A percentile compares a stretch with the other conserved stretches of the same genome.
Conservation (phyloP, 2,329 filamentous ascomycete genomes). For the Talaromyces sp. region DNA sequence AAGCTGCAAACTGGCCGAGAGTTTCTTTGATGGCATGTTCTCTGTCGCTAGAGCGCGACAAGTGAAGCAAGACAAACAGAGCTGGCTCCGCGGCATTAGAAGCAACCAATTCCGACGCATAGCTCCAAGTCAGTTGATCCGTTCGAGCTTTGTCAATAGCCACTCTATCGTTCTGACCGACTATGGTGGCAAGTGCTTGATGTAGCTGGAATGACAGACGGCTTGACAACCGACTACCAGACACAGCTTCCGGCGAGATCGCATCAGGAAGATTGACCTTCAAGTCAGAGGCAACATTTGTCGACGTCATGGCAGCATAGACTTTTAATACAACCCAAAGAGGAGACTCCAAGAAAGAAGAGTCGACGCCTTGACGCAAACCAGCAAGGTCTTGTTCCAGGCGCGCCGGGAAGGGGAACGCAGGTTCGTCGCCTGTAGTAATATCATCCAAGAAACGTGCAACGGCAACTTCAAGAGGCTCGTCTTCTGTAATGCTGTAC, state of each 20-base stretch:
- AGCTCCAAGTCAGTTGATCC: constrained; percentile 66
- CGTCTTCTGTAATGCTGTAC: constrained; percentile 71
- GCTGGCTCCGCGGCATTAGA: constrained; percentile 68
- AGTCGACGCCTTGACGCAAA: constrained; percentile 61
- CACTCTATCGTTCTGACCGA: constrained; percentile 50
- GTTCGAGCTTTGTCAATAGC: constrained; percentile 59
- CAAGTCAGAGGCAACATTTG: constrained; percentile 33
- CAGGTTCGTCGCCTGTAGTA: constrained; percentile 64
- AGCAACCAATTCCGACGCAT: constrained; percentile 51
- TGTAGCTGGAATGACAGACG: constrained; percentile 84
- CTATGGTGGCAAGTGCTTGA: constrained; percentile 57
- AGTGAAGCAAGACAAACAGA: constrained; percentile 73
- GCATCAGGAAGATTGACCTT: constrained; percentile 61
- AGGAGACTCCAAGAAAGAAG: constrained; percentile 64
- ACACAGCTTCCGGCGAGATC: constrained; percentile 72
- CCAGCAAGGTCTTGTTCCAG: constrained; percentile 58
- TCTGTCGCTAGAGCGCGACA: constrained; percentile 64
- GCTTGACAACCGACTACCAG: constrained; percentile 70
- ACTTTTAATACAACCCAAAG: constrained; percentile 85
- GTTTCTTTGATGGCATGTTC: constrained; percentile 69
- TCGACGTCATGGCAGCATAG: constrained; percentile 56
- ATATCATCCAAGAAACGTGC: constrained; percentile 72
- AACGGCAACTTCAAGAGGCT: constrained; percentile 71
- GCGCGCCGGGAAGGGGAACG: constrained; percentile 71
- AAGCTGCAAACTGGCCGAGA: constrained; percentile 67